Evolutionary conservation across 805 yeast genomes (phyloP), one percentile per base, ranked within the genome.

Genomic region (Aciculoconidium aculeatum): DNA sequence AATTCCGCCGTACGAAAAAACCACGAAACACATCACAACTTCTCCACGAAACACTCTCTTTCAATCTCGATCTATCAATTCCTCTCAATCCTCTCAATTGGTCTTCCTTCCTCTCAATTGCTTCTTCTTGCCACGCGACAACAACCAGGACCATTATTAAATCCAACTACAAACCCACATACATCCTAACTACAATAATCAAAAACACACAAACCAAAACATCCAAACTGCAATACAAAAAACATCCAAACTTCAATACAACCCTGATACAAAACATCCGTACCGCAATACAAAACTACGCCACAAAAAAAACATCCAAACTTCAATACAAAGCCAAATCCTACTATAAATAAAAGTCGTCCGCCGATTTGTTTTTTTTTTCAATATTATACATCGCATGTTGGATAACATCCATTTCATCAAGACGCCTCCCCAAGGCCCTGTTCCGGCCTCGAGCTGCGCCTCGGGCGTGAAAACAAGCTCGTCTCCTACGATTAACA

Each of bases 401-500:
- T 51, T 64, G 45, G 49, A 55, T 34, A 48, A 52, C 46, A 61
- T 72, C 43, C 71, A 70, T 46, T 80, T 75, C 55, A 67, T 68
- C 49, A 64, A 71, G 46, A 80, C 90, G 10, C 86, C 86, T 3
- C 45, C 55, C 15, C 71, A 73, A 9, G 54, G 51, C 8, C 51
- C 52, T 25, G 55, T 51, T 29, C 46, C 52, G 11, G 50, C 58
- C 18, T 57, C 59, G 10, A 40, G 49, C 26, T 51, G 44, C 30
- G 53, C 47, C 27, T 47, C 51, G 33, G 70, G 70, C 4, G 49
- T 64, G 15, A 36, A 44, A 37, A 61, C 68, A 35, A 54, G 67
- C 22, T 59, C 47, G 20, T 55, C 65, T 15, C 94, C 94, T 15
- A 65, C 88, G 6, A 85, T 86, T 51, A 75, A 80, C 49, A 86